Conservation (phyloP, 371 early-diverging fungal genomes). For the Mortierella sp. region DNA sequence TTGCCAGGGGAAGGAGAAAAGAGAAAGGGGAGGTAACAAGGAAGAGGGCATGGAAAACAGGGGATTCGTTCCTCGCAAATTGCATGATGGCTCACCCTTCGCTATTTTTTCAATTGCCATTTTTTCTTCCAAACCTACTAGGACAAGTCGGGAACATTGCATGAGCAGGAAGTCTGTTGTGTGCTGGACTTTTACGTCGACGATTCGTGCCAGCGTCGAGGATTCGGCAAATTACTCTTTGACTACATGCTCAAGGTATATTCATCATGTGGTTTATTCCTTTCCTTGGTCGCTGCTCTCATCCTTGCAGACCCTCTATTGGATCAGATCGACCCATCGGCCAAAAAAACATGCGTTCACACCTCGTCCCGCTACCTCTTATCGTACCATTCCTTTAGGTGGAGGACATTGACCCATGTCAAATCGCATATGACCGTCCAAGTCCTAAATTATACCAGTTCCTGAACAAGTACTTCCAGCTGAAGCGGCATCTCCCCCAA, state of each 20-base stretch:
- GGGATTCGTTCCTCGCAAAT: background rate
- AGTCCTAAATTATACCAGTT: constrained; percentile 52
- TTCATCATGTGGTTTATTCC: background rate
- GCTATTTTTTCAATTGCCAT: background rate
- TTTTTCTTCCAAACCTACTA: constrained; percentile 13
- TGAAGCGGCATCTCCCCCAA: constrained; percentile 44
- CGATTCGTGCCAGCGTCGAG: constrained; percentile 45
- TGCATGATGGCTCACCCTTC: background rate
- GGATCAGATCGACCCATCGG: background rate
- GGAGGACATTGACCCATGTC: constrained; percentile 40
- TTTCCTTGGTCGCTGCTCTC: background rate
- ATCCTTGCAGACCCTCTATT: background rate
- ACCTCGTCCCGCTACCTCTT: background rate
- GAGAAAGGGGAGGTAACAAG: background rate
- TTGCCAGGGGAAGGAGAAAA: background rate
- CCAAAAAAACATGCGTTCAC: constrained; percentile 2
- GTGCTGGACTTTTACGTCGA: constrained; percentile 56
- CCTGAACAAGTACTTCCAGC: constrained; percentile 43
- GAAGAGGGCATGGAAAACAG: background rate
- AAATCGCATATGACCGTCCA: constrained; percentile 55
- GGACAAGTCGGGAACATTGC: constrained; percentile 47
- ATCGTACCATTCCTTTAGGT: constrained; percentile 18
- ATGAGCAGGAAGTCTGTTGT: constrained; percentile 53
- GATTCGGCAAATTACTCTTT: constrained; percentile 49
- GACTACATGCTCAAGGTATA: constrained; percentile 56